Base-by-base conservation (phyloP, 805 yeast genomes). In the Pachysolen tannophilus region DNA sequence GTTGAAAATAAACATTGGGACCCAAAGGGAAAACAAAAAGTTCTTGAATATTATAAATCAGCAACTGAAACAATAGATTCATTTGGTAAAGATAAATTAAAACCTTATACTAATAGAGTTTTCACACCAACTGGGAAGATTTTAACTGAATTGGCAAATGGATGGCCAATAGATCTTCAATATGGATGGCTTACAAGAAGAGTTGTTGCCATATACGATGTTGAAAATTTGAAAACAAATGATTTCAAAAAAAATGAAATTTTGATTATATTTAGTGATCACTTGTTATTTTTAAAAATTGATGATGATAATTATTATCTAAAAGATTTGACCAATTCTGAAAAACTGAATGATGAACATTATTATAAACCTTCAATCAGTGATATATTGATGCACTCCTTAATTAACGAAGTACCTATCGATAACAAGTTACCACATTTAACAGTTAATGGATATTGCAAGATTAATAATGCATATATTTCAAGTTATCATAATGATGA, bases 81-180 rank as follows among this genome's bases (percentile, higher is more conserved):
- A 0, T 88, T 87, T 61, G 95, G 90, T 1, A 70, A 64, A 17
- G 73, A 66, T 33, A 62, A 65, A 26, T 43, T 65, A 35, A 60
- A 58, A 33, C 71, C 75, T 7, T 77, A 72, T 42, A 72, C 69
- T 40, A 65, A 77, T 35, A 61, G 95, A 43, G 77, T 86, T 0
- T 83, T 87, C 53, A 88, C 96, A 0, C 95, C 95, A 2, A 79
- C 95, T 0, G 97, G 97, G 1, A 87, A 86, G 53, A 67, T 90
- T 3, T 60, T 90, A 33, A 79, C 94, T 0, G 95, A 87, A 46
- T 56, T 87, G 14, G 94, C 95, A 3, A 66, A 74, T 11, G 77
- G 75, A 9, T 88, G 97, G 97, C 97, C 97, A 0, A 59, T 73
- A 0, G 88, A 81, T 43, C 62, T 90, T 17, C 94, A 84, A 43